Evolutionary conservation across 129 eudicot genomes (phyloP).

Genomic region (Rutidosis leptorrhynchoides): DNA sequence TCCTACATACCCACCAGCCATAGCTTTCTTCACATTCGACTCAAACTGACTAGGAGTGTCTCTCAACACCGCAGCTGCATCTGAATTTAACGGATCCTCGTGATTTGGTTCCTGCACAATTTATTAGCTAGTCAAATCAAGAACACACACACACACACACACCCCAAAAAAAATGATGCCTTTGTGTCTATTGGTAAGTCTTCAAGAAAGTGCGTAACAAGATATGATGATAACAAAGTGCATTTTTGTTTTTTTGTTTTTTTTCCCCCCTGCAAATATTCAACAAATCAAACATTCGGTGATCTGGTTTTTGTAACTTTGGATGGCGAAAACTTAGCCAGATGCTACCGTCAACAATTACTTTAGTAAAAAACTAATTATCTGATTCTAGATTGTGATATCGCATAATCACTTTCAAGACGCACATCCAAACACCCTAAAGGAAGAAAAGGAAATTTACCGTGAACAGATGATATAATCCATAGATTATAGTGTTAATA

Average conservation of each 20-base stretch:
- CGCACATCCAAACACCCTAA: background rate
- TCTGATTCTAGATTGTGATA: too few species aligned
- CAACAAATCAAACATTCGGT: too few species aligned
- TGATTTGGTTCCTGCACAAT: conserved; percentile 63
- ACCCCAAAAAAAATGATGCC: background rate
- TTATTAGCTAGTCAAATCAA: background rate
- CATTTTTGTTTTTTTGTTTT: too few species aligned
- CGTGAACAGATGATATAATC: conserved; percentile 89
- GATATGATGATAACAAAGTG: too few species aligned
- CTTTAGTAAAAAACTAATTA: too few species aligned
- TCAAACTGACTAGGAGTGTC: conserved; percentile 76
- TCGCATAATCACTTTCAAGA: too few species aligned
- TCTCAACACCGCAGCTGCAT: conserved; percentile 80
- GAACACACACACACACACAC: background rate
- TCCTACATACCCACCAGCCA: conserved; percentile 77
- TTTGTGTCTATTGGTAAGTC: background rate
- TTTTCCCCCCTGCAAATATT: too few species aligned
- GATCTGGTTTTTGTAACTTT: too few species aligned
- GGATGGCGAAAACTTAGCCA: too few species aligned
- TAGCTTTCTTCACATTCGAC: conserved; percentile 74
- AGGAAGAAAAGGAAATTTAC: conserved; percentile 31
- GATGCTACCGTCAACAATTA: too few species aligned
- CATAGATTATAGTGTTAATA: conserved; percentile 83
- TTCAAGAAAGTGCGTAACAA: too few species aligned
- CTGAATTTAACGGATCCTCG: conserved; percentile 80